Percentiles rank a stretch among this genome's conserved stretches.
Conservation (phyloP, 257 asterid species). For the Gardenia jasminoides region DNA sequence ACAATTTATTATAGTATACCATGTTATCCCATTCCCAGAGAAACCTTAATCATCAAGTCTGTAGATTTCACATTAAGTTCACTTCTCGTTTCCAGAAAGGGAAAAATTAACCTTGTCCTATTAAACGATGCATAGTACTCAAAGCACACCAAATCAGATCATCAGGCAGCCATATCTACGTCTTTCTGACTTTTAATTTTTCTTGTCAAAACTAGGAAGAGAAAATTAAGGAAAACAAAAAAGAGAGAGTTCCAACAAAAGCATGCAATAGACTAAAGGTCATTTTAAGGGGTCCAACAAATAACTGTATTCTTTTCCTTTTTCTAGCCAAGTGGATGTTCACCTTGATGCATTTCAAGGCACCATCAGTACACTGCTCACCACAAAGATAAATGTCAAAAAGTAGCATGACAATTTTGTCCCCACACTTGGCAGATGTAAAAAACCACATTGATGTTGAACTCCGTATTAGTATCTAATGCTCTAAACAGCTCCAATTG, state of each 20-base stretch:
- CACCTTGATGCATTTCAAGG: neutral
- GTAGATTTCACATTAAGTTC: neutral
- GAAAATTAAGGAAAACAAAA: neutral
- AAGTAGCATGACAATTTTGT: neutral
- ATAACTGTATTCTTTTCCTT: neutral
- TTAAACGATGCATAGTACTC: neutral
- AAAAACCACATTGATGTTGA: neutral
- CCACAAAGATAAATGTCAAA: neutral
- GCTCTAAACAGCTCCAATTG: neutral
- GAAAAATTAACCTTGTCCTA: neutral
- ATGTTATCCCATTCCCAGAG: neutral
- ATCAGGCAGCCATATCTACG: neutral
- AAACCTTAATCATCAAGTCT: neutral
- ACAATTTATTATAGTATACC: neutral
- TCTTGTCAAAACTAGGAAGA: neutral
- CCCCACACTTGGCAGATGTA: neutral
- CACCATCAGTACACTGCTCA: conserved; percentile 4
- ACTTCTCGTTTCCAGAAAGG: neutral
- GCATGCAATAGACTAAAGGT: neutral
- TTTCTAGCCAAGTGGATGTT: neutral
- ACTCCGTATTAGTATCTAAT: neutral
- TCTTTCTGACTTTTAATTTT: neutral
- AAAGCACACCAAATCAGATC: neutral
- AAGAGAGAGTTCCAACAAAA: neutral
- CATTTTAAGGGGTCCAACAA: neutral